Percentiles rank a stretch among this genome's conserved stretches.
phyloP scores from a whole-genome alignment of 2,329 filamentous ascomycete genomes.

The Talaromyces sp. region DNA sequence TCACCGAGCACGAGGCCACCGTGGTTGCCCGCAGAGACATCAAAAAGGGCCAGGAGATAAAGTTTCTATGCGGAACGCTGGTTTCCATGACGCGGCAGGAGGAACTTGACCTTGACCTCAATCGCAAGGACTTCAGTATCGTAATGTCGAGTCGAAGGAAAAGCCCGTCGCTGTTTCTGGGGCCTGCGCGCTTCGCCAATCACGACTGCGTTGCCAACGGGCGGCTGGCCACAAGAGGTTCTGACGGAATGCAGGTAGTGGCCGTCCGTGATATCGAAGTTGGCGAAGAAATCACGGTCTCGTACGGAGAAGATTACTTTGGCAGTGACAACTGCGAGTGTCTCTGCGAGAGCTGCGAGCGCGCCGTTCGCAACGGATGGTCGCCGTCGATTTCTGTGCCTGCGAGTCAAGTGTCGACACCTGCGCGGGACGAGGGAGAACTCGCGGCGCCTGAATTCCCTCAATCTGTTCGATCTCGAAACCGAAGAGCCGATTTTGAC shows the following conservation, averaged over 20 bases:
- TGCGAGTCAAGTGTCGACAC: slow-evolving; percentile 28
- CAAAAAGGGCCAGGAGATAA: slow-evolving; percentile 76
- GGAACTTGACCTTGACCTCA: slow-evolving; percentile 71
- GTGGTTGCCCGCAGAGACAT: slow-evolving; percentile 76
- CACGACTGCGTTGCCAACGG: slow-evolving; percentile 96
- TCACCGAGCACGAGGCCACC: slow-evolving; percentile 81
- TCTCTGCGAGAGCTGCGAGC: slow-evolving; percentile 82
- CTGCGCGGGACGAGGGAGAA: slow-evolving; percentile 21
- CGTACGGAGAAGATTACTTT: slow-evolving; percentile 94
- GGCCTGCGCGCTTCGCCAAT: slow-evolving; percentile 92
- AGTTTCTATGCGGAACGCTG: slow-evolving; percentile 84
- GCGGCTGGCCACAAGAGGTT: slow-evolving; percentile 72
- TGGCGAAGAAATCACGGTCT: slow-evolving; percentile 94
- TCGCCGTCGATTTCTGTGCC: slow-evolving; percentile 37
- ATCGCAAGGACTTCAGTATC: slow-evolving; percentile 92
- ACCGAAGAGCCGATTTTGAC: neutral
- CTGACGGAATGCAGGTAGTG: slow-evolving; percentile 84
- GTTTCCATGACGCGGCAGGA: slow-evolving; percentile 90
- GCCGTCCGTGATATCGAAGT: slow-evolving; percentile 73
- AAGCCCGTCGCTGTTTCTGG: slow-evolving; percentile 84
- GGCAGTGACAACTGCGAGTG: slow-evolving; percentile 93
- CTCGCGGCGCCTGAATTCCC: slow-evolving; percentile 1
- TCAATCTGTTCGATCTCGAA: neutral
- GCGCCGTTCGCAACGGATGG: slow-evolving; percentile 74
- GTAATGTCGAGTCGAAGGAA: slow-evolving; percentile 91